phyloP scores from a whole-genome alignment of 441 rosid species.

The Adansonia grandidieri region DNA sequence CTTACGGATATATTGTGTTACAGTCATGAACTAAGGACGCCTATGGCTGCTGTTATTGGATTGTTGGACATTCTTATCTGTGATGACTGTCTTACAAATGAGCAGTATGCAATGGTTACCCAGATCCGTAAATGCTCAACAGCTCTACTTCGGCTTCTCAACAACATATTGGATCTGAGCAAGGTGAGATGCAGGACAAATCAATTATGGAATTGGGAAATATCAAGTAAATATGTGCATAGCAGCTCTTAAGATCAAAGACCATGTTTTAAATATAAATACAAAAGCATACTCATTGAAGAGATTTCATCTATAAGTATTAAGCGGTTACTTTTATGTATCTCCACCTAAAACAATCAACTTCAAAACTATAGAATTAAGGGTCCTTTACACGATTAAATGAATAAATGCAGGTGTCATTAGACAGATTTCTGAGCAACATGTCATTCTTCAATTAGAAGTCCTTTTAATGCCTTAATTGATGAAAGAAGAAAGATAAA shows the following conservation, averaged over 20 bases:
- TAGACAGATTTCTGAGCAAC: neutral
- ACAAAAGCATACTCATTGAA: neutral
- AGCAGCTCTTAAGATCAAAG: slow-evolving; percentile 12
- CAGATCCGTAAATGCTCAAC: slow-evolving; percentile 95
- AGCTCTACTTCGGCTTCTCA: slow-evolving; percentile 93
- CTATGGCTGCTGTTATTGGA: slow-evolving; percentile 99
- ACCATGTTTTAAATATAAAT: neutral
- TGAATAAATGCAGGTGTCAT: neutral
- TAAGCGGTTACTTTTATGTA: neutral
- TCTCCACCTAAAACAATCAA: neutral
- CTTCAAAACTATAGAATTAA: neutral
- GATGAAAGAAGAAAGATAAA: too few species aligned
- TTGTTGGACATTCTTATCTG: slow-evolving; percentile 94
- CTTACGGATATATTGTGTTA: slow-evolving; percentile 30
- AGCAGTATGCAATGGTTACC: slow-evolving; percentile 89
- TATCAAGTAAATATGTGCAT: neutral
- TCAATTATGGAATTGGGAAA: slow-evolving; percentile 4
- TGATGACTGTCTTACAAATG: slow-evolving; percentile 87
- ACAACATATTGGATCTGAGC: slow-evolving; percentile 93
- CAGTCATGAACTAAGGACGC: slow-evolving; percentile 98
- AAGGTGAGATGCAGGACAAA: slow-evolving; percentile 58
- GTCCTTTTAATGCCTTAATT: neutral
- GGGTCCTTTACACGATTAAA: neutral
- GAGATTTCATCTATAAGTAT: neutral
- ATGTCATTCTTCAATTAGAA: slow-evolving; percentile 6